Conservation (phyloP, 495 filamentous ascomycete genomes). For the Thozetella sp. region DNA sequence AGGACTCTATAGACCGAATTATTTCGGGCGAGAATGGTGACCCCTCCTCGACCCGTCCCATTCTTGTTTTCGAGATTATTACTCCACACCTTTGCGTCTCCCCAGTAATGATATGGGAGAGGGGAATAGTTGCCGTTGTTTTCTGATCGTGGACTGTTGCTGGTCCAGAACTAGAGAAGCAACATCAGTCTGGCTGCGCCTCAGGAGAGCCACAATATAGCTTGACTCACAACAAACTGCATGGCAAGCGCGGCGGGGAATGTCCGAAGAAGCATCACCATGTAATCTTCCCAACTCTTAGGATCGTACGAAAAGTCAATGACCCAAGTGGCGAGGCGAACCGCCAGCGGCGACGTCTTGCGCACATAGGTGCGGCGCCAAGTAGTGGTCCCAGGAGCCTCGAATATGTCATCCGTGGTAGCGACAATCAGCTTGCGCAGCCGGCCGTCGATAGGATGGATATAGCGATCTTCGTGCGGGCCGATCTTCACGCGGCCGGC, state of each 20-base stretch:
- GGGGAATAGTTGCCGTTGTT: slow-evolving; percentile 6
- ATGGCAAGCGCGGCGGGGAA: slow-evolving; percentile 13
- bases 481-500: slow-evolving; percentile 9
- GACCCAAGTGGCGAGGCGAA: slow-evolving; percentile 15
- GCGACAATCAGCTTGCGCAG: slow-evolving; percentile 15
- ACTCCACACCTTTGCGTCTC: slow-evolving; percentile 14
- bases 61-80: slow-evolving; percentile 12
- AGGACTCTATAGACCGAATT: slow-evolving; percentile 6
- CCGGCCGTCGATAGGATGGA: slow-evolving; percentile 14
- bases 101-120: slow-evolving; percentile 5
- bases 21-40: background rate
- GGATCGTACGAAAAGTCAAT: slow-evolving; percentile 10
- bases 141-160: too few relatives aligned
- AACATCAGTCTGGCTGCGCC: too few relatives aligned
- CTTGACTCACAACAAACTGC: slow-evolving; percentile 7
- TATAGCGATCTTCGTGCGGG: slow-evolving; percentile 11
- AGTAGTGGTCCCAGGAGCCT: slow-evolving; percentile 2
- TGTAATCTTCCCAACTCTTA: slow-evolving; percentile 10
- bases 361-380: slow-evolving; percentile 18
- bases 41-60: background rate
- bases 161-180: too few relatives aligned
- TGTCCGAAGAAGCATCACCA: slow-evolving; percentile 7
- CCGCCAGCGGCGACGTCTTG: slow-evolving; percentile 11
- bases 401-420: slow-evolving; percentile 16
- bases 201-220: too few relatives aligned